Conservation (phyloP, 768 basidiomycete genomes). For the Mycena chlorophos region DNA sequence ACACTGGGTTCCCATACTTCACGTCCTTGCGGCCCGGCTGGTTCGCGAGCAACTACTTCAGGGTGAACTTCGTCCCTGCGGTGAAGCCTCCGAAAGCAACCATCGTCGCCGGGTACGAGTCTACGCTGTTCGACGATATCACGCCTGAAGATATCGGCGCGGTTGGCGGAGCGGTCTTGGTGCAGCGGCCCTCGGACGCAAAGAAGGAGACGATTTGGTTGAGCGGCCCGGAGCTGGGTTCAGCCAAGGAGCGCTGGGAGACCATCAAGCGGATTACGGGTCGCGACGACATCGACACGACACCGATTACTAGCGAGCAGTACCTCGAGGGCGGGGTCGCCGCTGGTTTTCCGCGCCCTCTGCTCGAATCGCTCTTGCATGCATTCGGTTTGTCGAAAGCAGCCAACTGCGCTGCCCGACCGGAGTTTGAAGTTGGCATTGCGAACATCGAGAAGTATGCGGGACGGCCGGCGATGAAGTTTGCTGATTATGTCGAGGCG, state of each 20-base stretch:
- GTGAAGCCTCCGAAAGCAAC: background rate
- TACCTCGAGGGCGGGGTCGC: background rate
- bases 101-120: background rate
- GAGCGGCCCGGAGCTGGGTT: background rate
- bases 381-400: background rate
- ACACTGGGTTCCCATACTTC: background rate
- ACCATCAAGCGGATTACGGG: background rate
- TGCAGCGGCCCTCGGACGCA: background rate
- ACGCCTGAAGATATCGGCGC: background rate
- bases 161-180: background rate
- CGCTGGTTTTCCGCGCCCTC: background rate
- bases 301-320: background rate
- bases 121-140: background rate
- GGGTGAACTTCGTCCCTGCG: background rate
- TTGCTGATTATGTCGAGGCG: background rate
- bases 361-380: background rate
- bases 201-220: background rate
- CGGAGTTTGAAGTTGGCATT: background rate
- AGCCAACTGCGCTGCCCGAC: background rate
- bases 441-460: background rate
- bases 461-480: background rate
- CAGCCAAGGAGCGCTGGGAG: background rate
- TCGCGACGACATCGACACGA: background rate
- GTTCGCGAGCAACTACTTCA: background rate
- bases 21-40: background rate